These are phyloP conservation scores for Sporothrix euskadiensis DNA, from an alignment of 2,329 filamentous ascomycete species.

Conservation along the genomic window DNA sequence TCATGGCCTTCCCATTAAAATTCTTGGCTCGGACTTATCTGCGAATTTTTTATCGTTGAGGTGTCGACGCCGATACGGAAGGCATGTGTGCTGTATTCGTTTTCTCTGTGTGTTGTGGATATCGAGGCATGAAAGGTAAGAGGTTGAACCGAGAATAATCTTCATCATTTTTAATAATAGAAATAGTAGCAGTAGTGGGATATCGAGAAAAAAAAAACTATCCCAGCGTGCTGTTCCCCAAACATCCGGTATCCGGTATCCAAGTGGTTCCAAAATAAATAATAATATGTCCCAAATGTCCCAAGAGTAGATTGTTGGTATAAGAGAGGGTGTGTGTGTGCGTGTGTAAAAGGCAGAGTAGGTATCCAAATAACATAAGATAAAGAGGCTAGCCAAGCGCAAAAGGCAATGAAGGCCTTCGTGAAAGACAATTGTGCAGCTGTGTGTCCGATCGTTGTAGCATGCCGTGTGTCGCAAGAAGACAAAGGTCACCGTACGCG, in stretches of 20 bases:
- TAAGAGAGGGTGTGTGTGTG: background rate
- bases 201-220: background rate
- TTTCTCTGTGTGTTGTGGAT: no score
- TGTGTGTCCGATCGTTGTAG: background rate
- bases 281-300: background rate
- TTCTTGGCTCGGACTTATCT: no score
- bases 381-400: background rate
- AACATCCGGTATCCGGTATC: background rate
- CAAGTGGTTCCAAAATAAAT: background rate
- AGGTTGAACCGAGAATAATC: background rate
- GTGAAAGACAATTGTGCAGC: background rate
- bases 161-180: background rate
- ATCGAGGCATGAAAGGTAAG: background rate
- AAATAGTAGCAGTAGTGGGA: background rate
- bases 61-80: no score
- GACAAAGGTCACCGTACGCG: background rate
- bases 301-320: background rate
- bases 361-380: background rate
- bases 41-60: no score
- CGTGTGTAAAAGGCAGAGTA: background rate
- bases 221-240: background rate
- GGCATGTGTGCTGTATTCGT: background rate
- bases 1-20: no score
- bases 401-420: background rate
- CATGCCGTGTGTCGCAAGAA: background rate